A percentile compares a stretch with the other conserved stretches of the same genome.
Conservation (phyloP, 139 green algal genomes). For the Chlamydomonas schloesseri region DNA sequence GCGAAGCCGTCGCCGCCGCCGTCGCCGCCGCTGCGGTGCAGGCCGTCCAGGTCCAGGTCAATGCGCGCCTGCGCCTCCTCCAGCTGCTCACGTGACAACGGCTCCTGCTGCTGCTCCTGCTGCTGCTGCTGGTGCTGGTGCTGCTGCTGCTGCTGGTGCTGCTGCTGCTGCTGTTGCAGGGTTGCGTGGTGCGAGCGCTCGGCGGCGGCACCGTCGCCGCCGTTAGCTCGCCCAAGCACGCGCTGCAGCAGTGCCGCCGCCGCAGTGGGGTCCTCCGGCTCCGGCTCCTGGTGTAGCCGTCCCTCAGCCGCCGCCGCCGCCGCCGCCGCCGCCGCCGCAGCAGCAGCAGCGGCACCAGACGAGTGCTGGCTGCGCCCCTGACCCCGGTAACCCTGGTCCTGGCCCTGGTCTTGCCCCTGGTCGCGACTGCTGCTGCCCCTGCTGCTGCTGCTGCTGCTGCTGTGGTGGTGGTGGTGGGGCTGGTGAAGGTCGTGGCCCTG, state of each 20-base stretch:
- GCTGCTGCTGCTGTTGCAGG: neutral
- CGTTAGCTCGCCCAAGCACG: too few relatives aligned
- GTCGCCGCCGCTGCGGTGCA: neutral
- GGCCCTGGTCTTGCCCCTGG: neutral
- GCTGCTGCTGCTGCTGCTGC: too few relatives aligned
- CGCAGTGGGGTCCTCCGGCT: too few relatives aligned
- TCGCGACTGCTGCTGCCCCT: too few relatives aligned
- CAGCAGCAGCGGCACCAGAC: too few relatives aligned
- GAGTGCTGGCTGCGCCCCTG: too few relatives aligned
- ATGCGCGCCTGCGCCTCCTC: neutral
- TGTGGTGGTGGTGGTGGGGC: too few relatives aligned
- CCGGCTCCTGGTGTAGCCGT: too few relatives aligned
- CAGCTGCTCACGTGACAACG: neutral
- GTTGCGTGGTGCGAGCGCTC: neutral
- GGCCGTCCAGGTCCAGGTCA: neutral
- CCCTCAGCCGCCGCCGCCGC: too few relatives aligned
- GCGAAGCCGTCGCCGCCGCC: neutral
- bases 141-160: neutral
- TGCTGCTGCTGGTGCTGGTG: constrained; percentile 9
- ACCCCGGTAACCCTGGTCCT: too few relatives aligned
- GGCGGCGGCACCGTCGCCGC: neutral
- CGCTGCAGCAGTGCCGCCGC: too few relatives aligned
- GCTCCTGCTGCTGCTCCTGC: neutral
- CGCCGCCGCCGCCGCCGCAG: too few relatives aligned
- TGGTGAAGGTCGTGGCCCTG: neutral